Evolutionary conservation across 176 grass and related monocot genomes (phyloP), one percentile per base, ranked within the genome.

Genomic region (Avena eriantha): DNA sequence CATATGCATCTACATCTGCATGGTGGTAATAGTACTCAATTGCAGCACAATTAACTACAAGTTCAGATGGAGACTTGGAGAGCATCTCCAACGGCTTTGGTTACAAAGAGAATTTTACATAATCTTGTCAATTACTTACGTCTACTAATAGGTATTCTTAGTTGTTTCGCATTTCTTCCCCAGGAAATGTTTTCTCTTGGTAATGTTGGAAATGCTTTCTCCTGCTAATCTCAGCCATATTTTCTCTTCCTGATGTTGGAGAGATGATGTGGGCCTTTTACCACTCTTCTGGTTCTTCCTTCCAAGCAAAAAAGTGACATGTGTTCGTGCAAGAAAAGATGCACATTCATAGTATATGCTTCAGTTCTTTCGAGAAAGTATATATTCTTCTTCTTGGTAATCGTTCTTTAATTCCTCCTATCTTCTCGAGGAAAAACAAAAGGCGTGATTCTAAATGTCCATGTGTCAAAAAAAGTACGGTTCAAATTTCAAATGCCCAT

Each of bases 291-390:
- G 46, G 57, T 73, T 66, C 72, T 80, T 21, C 48, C 72, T 80
- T 21, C 48, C 51, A 67, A 80, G 80, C 53, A 64, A 88, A 64
- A 88, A 79, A 19, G 71, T 9, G 68, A 61, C 39, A 33, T 63
- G 76, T 43, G 67, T 16, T 84, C 80, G 89, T 91, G 76, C 33
- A 46, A 84, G 39, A 53, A 80, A 84, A 77, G 68, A 48, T 74
- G 80, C 35, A 82, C 71, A 53, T 21, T 46, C 22, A 83, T 39
- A 29, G 33, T 33, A 51, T 56, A 60, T 47, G 26, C 29, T 76
- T 80, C 19, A 67, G 34, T n/a, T 47, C 65, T 90, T 67, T 76
- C 85, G 76, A 87, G 67, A 68, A 87, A 84, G 80, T 66, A 74
- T 73, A 79, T 41, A 41, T 41, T 41, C 39, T 73, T 84, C 80